Base-by-base conservation (phyloP, 371 early-diverging fungal genomes). In the Mortierella sp. region DNA sequence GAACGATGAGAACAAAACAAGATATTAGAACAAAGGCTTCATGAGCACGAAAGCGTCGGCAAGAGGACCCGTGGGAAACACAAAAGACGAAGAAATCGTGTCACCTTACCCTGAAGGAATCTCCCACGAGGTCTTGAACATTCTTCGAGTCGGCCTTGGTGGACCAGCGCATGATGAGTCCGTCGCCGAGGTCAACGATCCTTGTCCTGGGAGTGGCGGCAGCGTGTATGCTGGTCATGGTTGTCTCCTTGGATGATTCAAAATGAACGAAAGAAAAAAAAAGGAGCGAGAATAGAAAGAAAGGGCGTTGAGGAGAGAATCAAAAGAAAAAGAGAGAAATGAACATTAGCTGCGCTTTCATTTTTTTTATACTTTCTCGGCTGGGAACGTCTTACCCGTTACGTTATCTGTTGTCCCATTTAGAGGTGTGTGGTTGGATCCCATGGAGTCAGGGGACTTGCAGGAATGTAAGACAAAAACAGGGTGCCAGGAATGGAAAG, bases 111-210 rank as follows among this genome's bases (percentile, higher is more conserved):
- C 3, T 48, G 54, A 79, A 79, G n/a, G 68, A 63, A 2, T 52
- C 54, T 31, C 44, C 74, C 2, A 74, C 42, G 26, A 73, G 72
- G 14, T 73, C 68, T 5, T 28, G 54, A 26, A 79, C 34, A 31
- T 79, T 54, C n/a, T 58, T 44, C 4, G 54, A 16, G 24, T 79
- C 79, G 6, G 57, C 79, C 13, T 31, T 28, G 50, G 79, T 73
- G 26, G 79, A 79, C 79, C 79, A 79, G 16, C 79, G 73, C 79
- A 79, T 79, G 54, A 74, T 73, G 21, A 79, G 79, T 21, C 79
- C 79, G 55, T 79, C 28, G 9, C 70, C 74, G 21, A 79, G 52
- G 28, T 79, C 74, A 28, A 73, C 16, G 8, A 54, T 45, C 54
- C 38, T 63, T 31, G 47, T 10, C 50, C 73, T 47, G 34, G 73